phyloP scores from a whole-genome alignment of 495 filamentous ascomycete species.

The Podospora comata region DNA sequence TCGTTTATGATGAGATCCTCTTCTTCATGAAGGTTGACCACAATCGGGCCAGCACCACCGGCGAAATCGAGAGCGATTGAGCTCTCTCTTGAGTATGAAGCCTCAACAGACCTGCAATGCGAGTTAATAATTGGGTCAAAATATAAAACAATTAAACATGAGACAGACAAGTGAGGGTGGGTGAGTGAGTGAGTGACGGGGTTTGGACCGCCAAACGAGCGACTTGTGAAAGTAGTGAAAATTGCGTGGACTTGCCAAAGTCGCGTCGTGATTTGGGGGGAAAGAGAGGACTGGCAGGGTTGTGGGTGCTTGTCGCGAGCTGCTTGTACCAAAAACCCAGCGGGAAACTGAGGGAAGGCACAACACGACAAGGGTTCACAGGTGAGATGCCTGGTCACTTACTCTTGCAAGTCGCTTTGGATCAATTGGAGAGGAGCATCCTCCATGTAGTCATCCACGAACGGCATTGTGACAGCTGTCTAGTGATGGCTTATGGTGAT shows the following conservation, averaged over 20 bases:
- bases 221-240: background rate
- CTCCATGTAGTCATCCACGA: conserved; percentile 16
- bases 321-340: background rate
- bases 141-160: background rate
- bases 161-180: background rate
- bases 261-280: background rate
- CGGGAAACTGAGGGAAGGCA: conserved; percentile 1
- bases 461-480: conserved; percentile 15
- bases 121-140: conserved; percentile 2
- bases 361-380: background rate
- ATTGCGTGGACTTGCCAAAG: background rate
- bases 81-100: background rate
- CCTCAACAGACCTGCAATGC: background rate
- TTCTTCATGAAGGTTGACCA: conserved; percentile 22
- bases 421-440: conserved; percentile 16
- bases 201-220: background rate
- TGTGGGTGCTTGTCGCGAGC: background rate
- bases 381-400: conserved; percentile 14
- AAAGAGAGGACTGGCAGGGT: conserved; percentile 1
- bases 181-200: background rate
- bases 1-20: conserved; percentile 3
- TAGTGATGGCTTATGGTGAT: background rate
- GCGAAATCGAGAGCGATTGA: background rate
- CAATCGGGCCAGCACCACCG: conserved; percentile 16
- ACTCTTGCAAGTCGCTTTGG: conserved; percentile 29